Evolutionary conservation across 164 flowering plant genomes (phyloP).

Genomic region (Vitis vinifera): ASM3070453v1 NC_081821.1:12394001-12394500

Average conservation of each 20-base stretch:
- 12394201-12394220: neutral
- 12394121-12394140: conserved; percentile 33
- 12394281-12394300: conserved; percentile 89
- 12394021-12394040: neutral
- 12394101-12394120: conserved; percentile 61
- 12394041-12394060: conserved; percentile 50
- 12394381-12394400: conserved; percentile 51
- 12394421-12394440: conserved; percentile 37
- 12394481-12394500: conserved; percentile 46
- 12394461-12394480: conserved; percentile 50
- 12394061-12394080: conserved; percentile 69
- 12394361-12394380: conserved; percentile 38
- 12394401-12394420: conserved; percentile 40
- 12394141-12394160: conserved; percentile 67
- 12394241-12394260: too few relatives aligned
- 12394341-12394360: conserved; percentile 88
- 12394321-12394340: conserved; percentile 82
- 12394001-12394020: conserved; percentile 4
- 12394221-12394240: too few relatives aligned
- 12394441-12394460: conserved; percentile 64
- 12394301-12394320: conserved; percentile 90
- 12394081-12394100: conserved; percentile 84
- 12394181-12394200: conserved; percentile 28
- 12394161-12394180: conserved; percentile 87
- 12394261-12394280: conserved; percentile 67